Evolutionary conservation across 2,329 filamentous ascomycete genomes (phyloP).

Genomic region (Zymoseptoria crescenta): DNA sequence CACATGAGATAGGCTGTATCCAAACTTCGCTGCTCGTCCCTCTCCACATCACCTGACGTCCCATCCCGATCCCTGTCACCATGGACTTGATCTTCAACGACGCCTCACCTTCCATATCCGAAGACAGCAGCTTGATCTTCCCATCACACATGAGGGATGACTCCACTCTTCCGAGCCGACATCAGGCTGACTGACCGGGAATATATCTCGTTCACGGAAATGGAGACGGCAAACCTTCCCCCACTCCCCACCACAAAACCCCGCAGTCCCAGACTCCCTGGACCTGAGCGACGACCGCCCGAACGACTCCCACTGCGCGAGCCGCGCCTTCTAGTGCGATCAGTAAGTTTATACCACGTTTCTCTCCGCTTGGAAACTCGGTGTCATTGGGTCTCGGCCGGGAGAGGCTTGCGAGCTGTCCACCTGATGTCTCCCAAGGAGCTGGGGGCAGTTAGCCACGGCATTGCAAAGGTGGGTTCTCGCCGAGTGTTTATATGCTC

Average conservation of each 20-base stretch:
- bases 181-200: neutral
- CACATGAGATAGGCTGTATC: too few relatives aligned
- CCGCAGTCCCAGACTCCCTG: too few relatives aligned
- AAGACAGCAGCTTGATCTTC: neutral
- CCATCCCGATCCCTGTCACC: neutral
- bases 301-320: neutral
- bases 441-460: neutral
- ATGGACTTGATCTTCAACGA: neutral
- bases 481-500: neutral
- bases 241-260: neutral
- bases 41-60: neutral
- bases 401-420: neutral
- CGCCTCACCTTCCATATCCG: neutral
- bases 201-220: neutral
- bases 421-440: neutral
- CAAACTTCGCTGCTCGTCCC: too few relatives aligned
- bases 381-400: neutral
- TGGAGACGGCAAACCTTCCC: neutral
- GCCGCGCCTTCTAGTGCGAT: neutral
- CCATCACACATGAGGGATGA: neutral
- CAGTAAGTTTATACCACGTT: neutral
- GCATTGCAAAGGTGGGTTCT: neutral
- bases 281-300: neutral
- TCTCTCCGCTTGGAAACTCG: neutral
- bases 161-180: neutral